These are phyloP conservation scores for Tetrastigma voinierianum DNA, from an alignment of 164 flowering plant genomes.

Conservation along the genomic window DNA sequence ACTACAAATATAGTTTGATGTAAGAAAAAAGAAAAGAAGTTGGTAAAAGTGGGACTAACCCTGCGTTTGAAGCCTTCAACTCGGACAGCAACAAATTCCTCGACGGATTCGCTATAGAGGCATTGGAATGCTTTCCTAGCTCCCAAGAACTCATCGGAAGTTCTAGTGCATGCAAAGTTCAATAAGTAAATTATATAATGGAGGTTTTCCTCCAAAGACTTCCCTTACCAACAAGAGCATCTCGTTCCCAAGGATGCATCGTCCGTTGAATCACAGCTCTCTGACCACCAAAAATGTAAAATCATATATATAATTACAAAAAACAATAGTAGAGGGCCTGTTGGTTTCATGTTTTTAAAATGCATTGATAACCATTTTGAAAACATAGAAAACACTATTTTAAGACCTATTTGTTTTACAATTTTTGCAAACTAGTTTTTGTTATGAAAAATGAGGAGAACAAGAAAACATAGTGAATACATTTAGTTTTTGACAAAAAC, in stretches of 20 bases:
- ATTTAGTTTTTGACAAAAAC: too few species aligned
- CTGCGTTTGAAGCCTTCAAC: slow-evolving; percentile 36
- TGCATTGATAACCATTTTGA: too few species aligned
- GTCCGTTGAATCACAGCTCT: slow-evolving; percentile 71
- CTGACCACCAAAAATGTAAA: slow-evolving; percentile 25
- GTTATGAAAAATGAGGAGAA: too few species aligned
- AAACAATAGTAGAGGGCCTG: too few species aligned
- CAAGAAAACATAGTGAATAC: too few species aligned
- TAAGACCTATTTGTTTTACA: too few species aligned
- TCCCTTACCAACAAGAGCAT: slow-evolving; percentile 67
- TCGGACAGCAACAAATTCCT: slow-evolving; percentile 56
- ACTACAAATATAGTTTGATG: too few species aligned
- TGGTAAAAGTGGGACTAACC: slow-evolving; percentile 27
- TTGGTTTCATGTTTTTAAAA: too few species aligned
- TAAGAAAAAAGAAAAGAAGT: too few species aligned
- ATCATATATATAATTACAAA: too few species aligned
- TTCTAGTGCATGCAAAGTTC: slow-evolving; percentile 79
- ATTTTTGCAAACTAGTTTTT: too few species aligned
- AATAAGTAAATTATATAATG: slow-evolving; percentile 37
- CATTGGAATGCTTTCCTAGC: slow-evolving; percentile 85
- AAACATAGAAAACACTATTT: too few species aligned
- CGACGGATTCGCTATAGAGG: slow-evolving; percentile 68
- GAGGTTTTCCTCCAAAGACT: slow-evolving; percentile 49
- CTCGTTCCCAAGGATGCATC: slow-evolving; percentile 90
- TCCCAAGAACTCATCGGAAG: slow-evolving; percentile 73